Percentiles rank a stretch among this genome's conserved stretches.
These are phyloP conservation scores for Trametes coccinea DNA, from an alignment of 768 basidiomycete species.

Conservation along the genomic window DNA sequence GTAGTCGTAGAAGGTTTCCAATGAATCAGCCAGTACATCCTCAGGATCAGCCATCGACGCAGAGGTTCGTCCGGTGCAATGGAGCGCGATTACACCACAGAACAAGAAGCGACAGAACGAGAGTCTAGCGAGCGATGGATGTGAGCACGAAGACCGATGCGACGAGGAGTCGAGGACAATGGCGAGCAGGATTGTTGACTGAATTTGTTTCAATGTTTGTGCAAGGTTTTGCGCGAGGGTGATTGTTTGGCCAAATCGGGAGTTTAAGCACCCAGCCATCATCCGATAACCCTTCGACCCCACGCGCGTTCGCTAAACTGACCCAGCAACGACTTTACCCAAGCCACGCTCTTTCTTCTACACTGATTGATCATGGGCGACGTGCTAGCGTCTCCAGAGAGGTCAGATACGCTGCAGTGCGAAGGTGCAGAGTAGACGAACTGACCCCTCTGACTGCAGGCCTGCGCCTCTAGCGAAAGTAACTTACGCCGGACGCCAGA, in stretches of 20 bases:
- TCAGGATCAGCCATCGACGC: constrained; percentile 46
- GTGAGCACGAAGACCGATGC: background rate
- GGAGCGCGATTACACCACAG: no score
- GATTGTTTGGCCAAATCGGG: background rate
- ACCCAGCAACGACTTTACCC: background rate
- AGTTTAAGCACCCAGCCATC: background rate
- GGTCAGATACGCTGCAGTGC: constrained; percentile 1
- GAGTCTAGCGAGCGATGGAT: background rate
- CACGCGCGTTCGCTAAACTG: background rate
- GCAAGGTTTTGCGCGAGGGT: background rate
- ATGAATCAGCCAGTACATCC: constrained; percentile 67
- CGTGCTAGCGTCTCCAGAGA: constrained; percentile 13
- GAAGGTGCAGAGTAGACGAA: background rate
- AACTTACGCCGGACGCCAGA: constrained; percentile 23
- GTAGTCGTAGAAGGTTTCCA: constrained; percentile 62
- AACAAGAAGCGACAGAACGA: no score
- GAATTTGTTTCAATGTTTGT: constrained; percentile 1
- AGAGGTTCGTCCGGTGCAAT: no score
- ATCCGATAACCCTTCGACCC: background rate
- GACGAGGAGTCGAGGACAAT: background rate
- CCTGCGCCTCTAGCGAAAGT: constrained; percentile 16
- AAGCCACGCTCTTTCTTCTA: background rate
- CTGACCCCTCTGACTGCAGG: background rate
- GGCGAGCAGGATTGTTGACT: background rate
- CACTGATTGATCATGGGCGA: constrained; percentile 13